These are phyloP conservation scores for Phytophthora tubulina DNA, from an alignment of 352 stramenopile species.

Conservation along the genomic window DNA sequence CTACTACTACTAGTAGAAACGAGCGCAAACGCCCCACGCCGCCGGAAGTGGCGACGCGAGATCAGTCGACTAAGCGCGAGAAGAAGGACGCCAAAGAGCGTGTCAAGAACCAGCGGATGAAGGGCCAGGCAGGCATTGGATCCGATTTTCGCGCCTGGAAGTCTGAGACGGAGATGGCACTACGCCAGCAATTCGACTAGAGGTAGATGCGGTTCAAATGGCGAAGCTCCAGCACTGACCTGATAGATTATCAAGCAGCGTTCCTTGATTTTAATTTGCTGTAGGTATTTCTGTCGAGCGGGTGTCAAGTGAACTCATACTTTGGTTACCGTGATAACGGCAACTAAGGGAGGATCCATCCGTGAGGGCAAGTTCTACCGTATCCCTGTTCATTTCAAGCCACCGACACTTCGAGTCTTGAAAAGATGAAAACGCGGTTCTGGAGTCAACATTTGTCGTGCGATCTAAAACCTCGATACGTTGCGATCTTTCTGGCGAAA, in stretches of 20 bases:
- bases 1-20: background rate
- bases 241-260: background rate
- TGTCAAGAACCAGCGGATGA: constrained; percentile 75
- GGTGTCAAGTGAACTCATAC: no score
- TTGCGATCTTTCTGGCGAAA: constrained; percentile 1
- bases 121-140: constrained; percentile 81
- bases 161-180: constrained; percentile 81
- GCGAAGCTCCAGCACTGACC: background rate
- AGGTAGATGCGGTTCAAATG: constrained; percentile 5
- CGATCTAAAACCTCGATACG: constrained; percentile 6
- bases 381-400: no score
- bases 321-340: no score
- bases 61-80: constrained; percentile 34
- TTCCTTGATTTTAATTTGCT: background rate
- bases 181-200: constrained; percentile 84
- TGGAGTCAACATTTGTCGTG: background rate
- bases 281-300: background rate
- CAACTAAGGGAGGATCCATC: no score
- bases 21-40: constrained; percentile 30
- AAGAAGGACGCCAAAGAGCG: constrained; percentile 72
- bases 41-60: background rate
- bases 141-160: constrained; percentile 82
- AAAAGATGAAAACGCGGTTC: no score
- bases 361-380: no score
- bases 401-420: no score